These are phyloP conservation scores for Xerocomellus chrysenteron DNA, from an alignment of 768 basidiomycete genomes.

Conservation along the genomic window DNA sequence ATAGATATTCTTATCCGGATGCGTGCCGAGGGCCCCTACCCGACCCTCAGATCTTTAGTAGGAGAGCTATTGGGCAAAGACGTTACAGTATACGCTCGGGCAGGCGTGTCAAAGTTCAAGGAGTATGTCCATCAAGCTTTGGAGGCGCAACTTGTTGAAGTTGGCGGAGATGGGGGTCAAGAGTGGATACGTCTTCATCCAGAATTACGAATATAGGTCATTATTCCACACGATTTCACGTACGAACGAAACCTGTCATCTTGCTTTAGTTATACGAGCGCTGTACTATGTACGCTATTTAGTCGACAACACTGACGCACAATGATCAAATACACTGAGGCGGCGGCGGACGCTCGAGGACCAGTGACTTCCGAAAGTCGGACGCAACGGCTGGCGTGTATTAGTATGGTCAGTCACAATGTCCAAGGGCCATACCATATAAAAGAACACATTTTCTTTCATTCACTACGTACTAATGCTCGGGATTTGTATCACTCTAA, in stretches of 20 bases:
- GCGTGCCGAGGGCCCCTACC: conserved; percentile 31
- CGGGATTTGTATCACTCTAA: not conserved
- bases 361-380: too few relatives aligned
- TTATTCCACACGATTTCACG: not conserved
- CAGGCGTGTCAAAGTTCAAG: conserved; percentile 41
- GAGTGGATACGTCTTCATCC: conserved; percentile 39
- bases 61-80: conserved; percentile 32
- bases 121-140: conserved; percentile 42
- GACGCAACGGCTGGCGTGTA: too few relatives aligned
- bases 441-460: too few relatives aligned
- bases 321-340: too few relatives aligned
- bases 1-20: conserved; percentile 34
- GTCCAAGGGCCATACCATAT: too few relatives aligned
- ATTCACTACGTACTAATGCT: too few relatives aligned
- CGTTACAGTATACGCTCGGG: conserved; percentile 40
- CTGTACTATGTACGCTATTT: too few relatives aligned
- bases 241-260: conserved; percentile 6
- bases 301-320: too few relatives aligned
- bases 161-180: conserved; percentile 37
- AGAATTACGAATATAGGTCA: conserved; percentile 14
- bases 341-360: too few relatives aligned
- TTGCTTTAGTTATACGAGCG: conserved; percentile 15
- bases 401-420: too few relatives aligned
- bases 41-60: conserved; percentile 39
- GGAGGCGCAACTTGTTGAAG: conserved; percentile 38